phyloP scores from a whole-genome alignment of 805 yeast species.

The Clavispora asparagi region DNA sequence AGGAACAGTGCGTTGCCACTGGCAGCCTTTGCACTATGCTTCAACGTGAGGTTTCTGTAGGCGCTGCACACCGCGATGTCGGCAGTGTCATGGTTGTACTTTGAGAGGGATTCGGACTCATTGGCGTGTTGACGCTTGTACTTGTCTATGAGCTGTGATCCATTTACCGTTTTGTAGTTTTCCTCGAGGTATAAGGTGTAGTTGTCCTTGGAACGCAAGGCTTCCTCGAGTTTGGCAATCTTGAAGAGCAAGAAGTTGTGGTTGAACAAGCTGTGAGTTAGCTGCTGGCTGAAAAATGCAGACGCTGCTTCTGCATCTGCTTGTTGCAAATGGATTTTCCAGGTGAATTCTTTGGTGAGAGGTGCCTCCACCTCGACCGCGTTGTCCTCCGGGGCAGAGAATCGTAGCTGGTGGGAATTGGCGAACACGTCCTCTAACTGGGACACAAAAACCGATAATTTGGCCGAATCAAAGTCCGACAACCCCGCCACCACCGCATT shows the following conservation, averaged over 20 bases:
- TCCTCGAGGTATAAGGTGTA: slow-evolving; percentile 28
- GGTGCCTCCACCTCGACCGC: neutral
- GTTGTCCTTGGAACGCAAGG: slow-evolving; percentile 24
- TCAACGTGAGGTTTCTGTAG: neutral
- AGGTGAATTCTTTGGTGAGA: slow-evolving; percentile 9
- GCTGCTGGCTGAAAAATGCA: slow-evolving; percentile 17
- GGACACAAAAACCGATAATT: slow-evolving; percentile 12
- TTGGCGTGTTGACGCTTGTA: slow-evolving; percentile 17
- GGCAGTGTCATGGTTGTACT: slow-evolving; percentile 1
- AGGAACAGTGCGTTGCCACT: neutral
- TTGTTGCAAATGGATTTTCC: slow-evolving; percentile 17
- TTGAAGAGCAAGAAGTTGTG: slow-evolving; percentile 17
- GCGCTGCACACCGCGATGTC: neutral
- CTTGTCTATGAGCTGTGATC: slow-evolving; percentile 27
- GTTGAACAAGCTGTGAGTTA: slow-evolving; percentile 18
- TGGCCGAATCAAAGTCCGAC: slow-evolving; percentile 19
- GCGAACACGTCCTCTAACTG: slow-evolving; percentile 6
- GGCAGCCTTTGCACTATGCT: neutral
- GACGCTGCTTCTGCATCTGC: slow-evolving; percentile 4
- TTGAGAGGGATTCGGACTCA: slow-evolving; percentile 1
- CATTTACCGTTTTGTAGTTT: slow-evolving; percentile 31
- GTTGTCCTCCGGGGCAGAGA: neutral
- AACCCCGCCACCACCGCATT: slow-evolving; percentile 23
- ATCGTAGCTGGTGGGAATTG: neutral
- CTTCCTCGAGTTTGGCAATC: slow-evolving; percentile 15